Conservation (phyloP, 495 filamentous ascomycete species). For the Cladorrhinum samala region DNA sequence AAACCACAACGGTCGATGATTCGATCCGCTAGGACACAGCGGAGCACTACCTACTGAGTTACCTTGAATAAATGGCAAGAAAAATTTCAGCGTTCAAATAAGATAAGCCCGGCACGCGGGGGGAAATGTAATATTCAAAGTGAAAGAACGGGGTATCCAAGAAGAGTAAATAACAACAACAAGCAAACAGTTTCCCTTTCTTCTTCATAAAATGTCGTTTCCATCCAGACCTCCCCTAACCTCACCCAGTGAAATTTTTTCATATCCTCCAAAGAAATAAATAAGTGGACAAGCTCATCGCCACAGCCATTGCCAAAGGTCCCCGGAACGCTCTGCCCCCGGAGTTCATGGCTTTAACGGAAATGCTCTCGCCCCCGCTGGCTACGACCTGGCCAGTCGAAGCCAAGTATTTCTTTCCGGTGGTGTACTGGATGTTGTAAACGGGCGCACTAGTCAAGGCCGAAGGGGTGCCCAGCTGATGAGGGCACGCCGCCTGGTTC, state of each 20-base stretch:
- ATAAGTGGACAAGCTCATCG: slow-evolving; percentile 1
- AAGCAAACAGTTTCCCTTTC: no score
- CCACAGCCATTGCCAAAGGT: background rate
- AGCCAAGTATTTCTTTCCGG: slow-evolving; percentile 35
- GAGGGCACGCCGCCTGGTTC: slow-evolving; percentile 39
- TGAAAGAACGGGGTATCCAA: no score
- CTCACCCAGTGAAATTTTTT: background rate
- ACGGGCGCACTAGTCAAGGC: slow-evolving; percentile 32
- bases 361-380: background rate
- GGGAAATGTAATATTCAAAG: no score
- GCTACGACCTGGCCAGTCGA: slow-evolving; percentile 30
- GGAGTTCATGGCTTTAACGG: background rate
- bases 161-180: no score
- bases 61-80: no score
- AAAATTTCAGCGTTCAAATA: no score
- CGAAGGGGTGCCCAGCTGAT: slow-evolving; percentile 31
- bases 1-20: no score
- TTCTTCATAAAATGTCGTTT: slow-evolving; percentile 4
- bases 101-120: no score
- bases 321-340: slow-evolving; percentile 1
- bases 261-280: slow-evolving; percentile 7
- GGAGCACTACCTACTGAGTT: no score
- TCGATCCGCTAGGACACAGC: no score
- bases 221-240: background rate
- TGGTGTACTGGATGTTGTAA: slow-evolving; percentile 43